Base-by-base conservation (phyloP, 2,329 filamentous ascomycete species). In the Hymenoscyphus albidus region DNA sequence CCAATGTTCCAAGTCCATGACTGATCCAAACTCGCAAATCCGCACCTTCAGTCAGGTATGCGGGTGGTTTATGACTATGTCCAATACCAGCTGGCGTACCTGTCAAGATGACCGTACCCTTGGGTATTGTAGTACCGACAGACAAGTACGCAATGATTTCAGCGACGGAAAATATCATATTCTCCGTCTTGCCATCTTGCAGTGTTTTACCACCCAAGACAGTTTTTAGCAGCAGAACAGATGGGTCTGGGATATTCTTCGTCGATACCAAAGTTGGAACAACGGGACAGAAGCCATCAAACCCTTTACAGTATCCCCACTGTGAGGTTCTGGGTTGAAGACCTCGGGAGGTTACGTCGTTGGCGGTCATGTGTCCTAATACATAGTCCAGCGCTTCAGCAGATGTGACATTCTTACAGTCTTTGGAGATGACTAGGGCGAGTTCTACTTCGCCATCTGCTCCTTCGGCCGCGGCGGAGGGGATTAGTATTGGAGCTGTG, bases 321-420 rank as follows among this genome's bases (percentile, higher is more conserved):
- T 82, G 80, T 75, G 58, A 76, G 71, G 64, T 77, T 74, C 14
- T 9, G 44, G 78, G 74, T 14, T 72, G 72, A 4, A 77, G 42
- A 75, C 76, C 7, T 71, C 74, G 2, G 84, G 82, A 59, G 0
- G 44, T 51, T 10, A 27, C 44, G 44, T 51, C n/a, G 18, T 51
- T 51, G 18, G n/a, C 44, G 2, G 44, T 27, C 9, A 22, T 27
- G 44, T 51, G 27, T 16, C 44, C 44, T 22, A 48, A 9, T n/a
- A 48, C 44, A n/a, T 48, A 48, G n/a, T 14, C 13, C 2, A 48
- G n/a, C 2, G 44, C 44, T 22, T 22, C n/a, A 3, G 82, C 80
- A 0, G 83, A 84, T n/a, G 85, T 76, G 59, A 86, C 84, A 68
- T 86, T 86, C 55, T 82, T 78, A 32, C 58, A 31, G 13, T 48